phyloP scores from a whole-genome alignment of 1,139 yeast species.

The Pichia sp. region DNA sequence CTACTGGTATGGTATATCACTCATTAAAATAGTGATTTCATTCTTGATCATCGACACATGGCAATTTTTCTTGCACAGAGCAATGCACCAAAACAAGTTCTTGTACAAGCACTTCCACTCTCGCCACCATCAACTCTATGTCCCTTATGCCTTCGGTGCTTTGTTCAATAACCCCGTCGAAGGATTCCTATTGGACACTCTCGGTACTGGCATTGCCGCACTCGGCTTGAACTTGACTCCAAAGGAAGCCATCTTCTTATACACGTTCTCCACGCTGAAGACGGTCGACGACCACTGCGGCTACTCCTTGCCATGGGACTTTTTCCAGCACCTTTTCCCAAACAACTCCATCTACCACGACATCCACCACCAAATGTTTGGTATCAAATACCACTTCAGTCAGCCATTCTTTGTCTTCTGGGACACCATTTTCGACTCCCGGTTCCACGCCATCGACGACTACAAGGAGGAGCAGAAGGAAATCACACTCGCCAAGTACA shows the following conservation, averaged over 20 bases:
- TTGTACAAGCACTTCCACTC: conserved; percentile 85
- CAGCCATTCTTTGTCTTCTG: conserved; percentile 97
- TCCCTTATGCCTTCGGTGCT: conserved; percentile 97
- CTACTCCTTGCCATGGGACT: conserved; percentile 85
- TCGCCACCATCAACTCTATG: conserved; percentile 90
- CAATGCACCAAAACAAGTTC: conserved; percentile 80
- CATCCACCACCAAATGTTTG: conserved; percentile 96
- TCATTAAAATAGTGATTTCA: conserved; percentile 55
- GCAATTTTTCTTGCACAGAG: conserved; percentile 89
- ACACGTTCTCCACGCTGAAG: conserved; percentile 87
- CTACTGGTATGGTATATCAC: conserved; percentile 59
- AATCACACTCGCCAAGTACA: conserved; percentile 61
- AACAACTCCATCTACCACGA: conserved; percentile 96
- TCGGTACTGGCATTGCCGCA: conserved; percentile 87
- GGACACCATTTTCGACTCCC: conserved; percentile 74
- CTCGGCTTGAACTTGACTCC: conserved; percentile 62
- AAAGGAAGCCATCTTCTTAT: conserved; percentile 73
- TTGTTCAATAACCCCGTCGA: conserved; percentile 91
- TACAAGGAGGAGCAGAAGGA: conserved; percentile 56
- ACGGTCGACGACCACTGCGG: conserved; percentile 99
- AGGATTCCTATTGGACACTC: conserved; percentile 87
- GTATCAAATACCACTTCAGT: conserved; percentile 89
- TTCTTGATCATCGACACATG: conserved; percentile 83
- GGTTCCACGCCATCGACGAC: conserved; percentile 63
- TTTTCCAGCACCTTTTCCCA: conserved; percentile 87